Percentiles rank a stretch among this genome's conserved stretches.
phyloP scores from a whole-genome alignment of 768 basidiomycete genomes.

The Termitomyces sp. region DNA sequence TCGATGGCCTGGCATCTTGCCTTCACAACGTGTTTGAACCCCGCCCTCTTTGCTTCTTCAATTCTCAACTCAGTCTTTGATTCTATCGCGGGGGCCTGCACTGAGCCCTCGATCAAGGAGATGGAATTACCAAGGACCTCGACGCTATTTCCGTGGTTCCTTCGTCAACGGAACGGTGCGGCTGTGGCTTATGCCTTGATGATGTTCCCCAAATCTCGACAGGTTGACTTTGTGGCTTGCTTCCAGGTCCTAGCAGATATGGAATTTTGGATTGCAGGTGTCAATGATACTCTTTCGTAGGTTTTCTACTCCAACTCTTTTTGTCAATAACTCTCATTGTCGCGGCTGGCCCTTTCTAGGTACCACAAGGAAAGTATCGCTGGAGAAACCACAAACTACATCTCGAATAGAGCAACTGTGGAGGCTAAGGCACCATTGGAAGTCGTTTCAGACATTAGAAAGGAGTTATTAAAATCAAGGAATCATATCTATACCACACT shows the following conservation, averaged over 20 bases:
- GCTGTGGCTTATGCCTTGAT: constrained; percentile 10
- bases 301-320: neutral
- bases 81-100: constrained; percentile 13
- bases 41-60: constrained; percentile 7
- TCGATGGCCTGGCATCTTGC: constrained; percentile 10
- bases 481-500: neutral
- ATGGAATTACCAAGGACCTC: constrained; percentile 1
- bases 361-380: constrained; percentile 17
- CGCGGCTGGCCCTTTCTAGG: constrained; percentile 1
- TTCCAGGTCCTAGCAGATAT: constrained; percentile 17
- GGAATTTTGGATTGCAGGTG: constrained; percentile 8
- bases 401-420: constrained; percentile 9
- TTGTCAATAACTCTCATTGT: neutral
- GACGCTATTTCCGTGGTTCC: constrained; percentile 14
- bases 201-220: constrained; percentile 10
- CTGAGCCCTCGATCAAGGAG: constrained; percentile 6
- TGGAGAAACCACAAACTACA: constrained; percentile 14
- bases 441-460: constrained; percentile 10
- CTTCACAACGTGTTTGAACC: constrained; percentile 12
- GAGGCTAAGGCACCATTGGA: neutral
- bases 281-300: constrained; percentile 18
- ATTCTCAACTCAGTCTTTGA: constrained; percentile 16
- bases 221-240: constrained; percentile 6
- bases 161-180: constrained; percentile 15
- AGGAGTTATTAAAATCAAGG: constrained; percentile 5